Evolutionary conservation across 176 grass and related monocot genomes (phyloP).

Genomic region (Secale cereale): DNA sequence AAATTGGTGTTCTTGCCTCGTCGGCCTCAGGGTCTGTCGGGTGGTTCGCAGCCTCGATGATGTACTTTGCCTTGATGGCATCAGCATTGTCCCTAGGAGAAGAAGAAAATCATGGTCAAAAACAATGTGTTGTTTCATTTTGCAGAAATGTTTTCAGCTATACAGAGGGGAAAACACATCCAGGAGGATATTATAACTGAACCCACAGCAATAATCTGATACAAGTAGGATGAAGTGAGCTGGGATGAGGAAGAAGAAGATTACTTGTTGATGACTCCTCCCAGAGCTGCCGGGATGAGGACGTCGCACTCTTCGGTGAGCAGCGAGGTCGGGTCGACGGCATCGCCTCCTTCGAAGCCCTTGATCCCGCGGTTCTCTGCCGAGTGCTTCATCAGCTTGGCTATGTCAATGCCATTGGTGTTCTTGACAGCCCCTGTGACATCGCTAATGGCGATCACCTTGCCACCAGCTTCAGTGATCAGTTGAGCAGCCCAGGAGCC

Average conservation of each 20-base stretch:
- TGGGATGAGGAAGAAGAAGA: neutral
- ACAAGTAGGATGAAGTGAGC: neutral
- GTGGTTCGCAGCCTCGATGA: slow-evolving; percentile 98
- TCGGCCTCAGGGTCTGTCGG: slow-evolving; percentile 94
- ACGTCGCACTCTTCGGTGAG: slow-evolving; percentile 87
- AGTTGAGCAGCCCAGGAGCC: slow-evolving; percentile 88
- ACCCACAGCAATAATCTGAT: neutral
- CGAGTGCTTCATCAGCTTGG: slow-evolving; percentile 57
- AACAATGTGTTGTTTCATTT: neutral
- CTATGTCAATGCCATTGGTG: slow-evolving; percentile 62
- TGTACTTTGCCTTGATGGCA: slow-evolving; percentile 90
- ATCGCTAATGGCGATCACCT: slow-evolving; percentile 76
- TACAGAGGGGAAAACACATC: neutral
- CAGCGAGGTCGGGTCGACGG: slow-evolving; percentile 51
- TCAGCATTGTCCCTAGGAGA: slow-evolving; percentile 72
- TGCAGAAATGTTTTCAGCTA: neutral
- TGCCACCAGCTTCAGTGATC: slow-evolving; percentile 77
- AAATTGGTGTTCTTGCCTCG: slow-evolving; percentile 31
- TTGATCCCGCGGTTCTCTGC: slow-evolving; percentile 56
- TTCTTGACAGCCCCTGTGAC: slow-evolving; percentile 85
- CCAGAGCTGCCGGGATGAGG: slow-evolving; percentile 79
- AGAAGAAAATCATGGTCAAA: neutral
- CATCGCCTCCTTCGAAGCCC: slow-evolving; percentile 62
- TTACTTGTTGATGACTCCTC: slow-evolving; percentile 82
- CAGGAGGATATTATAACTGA: neutral